phyloP scores from a whole-genome alignment of 192 early-diverging fungal genomes.

The Dissophora globulifera region DNA sequence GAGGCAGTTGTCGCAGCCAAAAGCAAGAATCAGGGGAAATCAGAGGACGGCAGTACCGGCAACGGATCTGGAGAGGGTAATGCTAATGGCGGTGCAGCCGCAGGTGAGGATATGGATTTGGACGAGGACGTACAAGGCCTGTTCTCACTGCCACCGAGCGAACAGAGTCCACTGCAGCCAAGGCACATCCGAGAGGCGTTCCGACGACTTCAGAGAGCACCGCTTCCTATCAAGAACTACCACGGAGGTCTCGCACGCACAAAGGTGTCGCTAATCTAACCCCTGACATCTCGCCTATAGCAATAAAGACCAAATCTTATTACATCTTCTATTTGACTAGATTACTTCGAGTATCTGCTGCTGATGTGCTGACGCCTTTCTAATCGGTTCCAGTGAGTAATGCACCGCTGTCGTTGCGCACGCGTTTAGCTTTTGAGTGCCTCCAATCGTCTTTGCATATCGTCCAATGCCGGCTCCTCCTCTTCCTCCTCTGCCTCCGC shows the following conservation, averaged over 20 bases:
- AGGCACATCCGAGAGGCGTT: conserved; percentile 96
- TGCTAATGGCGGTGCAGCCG: conserved; percentile 17
- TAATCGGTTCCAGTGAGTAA: too few relatives aligned
- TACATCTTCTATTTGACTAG: too few relatives aligned
- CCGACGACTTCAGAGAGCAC: conserved; percentile 78
- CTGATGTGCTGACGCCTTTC: too few relatives aligned
- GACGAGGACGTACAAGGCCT: conserved; percentile 64
- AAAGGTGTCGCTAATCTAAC: conserved; percentile 75
- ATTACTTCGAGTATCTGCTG: too few relatives aligned
- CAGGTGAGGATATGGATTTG: conserved; percentile 36
- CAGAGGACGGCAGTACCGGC: conserved; percentile 14
- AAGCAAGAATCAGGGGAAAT: conserved; percentile 25
- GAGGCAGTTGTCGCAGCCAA: conserved; percentile 52
- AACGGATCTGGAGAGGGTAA: conserved; percentile 8
- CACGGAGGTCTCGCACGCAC: conserved; percentile 79
- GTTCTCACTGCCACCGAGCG: conserved; percentile 83
- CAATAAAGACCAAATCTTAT: too few relatives aligned
- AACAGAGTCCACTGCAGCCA: conserved; percentile 83
- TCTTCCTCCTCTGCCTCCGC: conserved; percentile 69
- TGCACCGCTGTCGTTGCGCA: neutral
- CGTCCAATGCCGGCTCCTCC: conserved; percentile 79
- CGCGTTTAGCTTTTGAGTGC: conserved; percentile 72
- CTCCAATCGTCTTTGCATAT: conserved; percentile 88
- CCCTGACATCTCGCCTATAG: neutral
- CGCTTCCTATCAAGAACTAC: conserved; percentile 82